Evolutionary conservation across 768 basidiomycete species (phyloP).

Genomic region (Glaciozyma martinii): DNA sequence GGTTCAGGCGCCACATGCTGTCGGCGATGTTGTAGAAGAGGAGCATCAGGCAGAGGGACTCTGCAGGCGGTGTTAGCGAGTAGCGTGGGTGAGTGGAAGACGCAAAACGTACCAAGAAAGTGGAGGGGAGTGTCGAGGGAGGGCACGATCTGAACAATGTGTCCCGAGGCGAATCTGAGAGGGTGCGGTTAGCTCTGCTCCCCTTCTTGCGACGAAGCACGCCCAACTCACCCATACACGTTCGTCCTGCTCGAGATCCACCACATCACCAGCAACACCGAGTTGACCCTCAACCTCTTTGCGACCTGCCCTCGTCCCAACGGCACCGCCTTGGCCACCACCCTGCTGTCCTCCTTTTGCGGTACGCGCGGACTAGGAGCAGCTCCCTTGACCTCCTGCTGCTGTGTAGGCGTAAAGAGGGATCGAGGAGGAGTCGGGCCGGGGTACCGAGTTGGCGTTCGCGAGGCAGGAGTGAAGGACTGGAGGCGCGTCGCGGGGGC

Average conservation of each 20-base stretch:
- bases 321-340: background rate
- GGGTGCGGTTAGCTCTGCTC: too few relatives aligned
- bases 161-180: background rate
- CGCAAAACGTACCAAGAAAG: slow-evolving; percentile 1
- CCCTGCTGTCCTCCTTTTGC: slow-evolving; percentile 14
- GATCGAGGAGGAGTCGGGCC: slow-evolving; percentile 6
- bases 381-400: background rate
- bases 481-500: slow-evolving; percentile 13
- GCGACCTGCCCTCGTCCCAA: slow-evolving; percentile 22
- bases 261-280: slow-evolving; percentile 21
- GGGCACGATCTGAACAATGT: slow-evolving; percentile 17
- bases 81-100: background rate
- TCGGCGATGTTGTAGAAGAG: slow-evolving; percentile 30
- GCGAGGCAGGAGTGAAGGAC: slow-evolving; percentile 12
- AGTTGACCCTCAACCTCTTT: slow-evolving; percentile 21
- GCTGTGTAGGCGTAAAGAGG: background rate
- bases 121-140: slow-evolving; percentile 24
- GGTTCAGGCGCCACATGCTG: slow-evolving; percentile 16
- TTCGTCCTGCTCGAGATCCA: slow-evolving; percentile 23
- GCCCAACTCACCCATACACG: slow-evolving; percentile 6
- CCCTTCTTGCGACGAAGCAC: background rate
- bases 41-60: slow-evolving; percentile 20
- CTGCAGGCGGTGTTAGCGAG: background rate
- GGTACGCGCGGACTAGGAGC: background rate
- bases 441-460: background rate